Evolutionary conservation across 2,329 filamentous ascomycete species (phyloP), one percentile per base, ranked within the genome.

Genomic region (Botrytis hyacinthi): DNA sequence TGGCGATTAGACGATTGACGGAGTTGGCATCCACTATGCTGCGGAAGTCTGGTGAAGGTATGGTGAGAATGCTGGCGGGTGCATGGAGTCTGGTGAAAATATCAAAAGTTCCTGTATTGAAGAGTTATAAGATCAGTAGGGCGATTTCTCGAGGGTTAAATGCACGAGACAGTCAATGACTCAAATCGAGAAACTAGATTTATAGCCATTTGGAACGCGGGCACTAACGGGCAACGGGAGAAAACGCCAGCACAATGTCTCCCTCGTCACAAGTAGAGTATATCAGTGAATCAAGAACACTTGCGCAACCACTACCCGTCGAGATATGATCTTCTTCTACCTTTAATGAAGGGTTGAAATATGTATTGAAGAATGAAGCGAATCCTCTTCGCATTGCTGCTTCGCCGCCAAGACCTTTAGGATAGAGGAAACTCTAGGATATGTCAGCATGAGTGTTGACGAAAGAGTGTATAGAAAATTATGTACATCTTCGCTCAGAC

Each of bases 221-320:
- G 6, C 40, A 51, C n/a, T 32, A 37, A 67, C 40, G 22, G n/a
- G 40, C 46, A 32, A 48, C n/a, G 14, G 63, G 63, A 48, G 40
- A 29, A 51, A 46, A 46, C 12, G 63, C 46, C n/a, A 67, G 6
- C 6, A 67, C 16, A 7, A 67, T 48, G 32, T 67, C 63, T 32
- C 63, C 63, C 20, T 67, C 63, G n/a, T 67, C 63, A 35, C 63
- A 67, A n/a, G 40, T 67, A 10, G 40, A 29, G 46, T 26, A 46
- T 29, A 67, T 42, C 32, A 67, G 46, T 32, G 63, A 42, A 67
- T 67, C 63, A 9, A 67, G 32, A 32, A 46, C 26, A 48, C 46
- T 67, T 51, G 40, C 44, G 18, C 40, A 46, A 32, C 63, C 63
- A 29, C 40, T 32, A 3, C 40, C 32, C 18, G 46, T 46, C 32